Evolutionary conservation across 176 grass and related monocot genomes (phyloP).

Genomic region (Oryza glumipatula): DNA sequence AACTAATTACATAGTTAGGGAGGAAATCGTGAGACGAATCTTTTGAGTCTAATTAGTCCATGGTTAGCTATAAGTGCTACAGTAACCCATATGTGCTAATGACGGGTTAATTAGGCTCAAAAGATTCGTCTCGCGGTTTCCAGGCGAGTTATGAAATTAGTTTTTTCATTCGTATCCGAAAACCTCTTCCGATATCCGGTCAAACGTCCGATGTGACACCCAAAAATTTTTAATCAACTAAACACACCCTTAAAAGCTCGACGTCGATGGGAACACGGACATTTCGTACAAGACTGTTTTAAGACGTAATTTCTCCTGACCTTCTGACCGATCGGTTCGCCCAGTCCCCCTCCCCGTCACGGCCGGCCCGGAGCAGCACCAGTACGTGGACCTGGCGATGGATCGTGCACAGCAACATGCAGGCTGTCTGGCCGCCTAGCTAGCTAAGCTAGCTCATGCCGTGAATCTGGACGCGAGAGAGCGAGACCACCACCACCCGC

Average conservation of each 20-base stretch:
- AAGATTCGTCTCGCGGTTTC: too few species aligned
- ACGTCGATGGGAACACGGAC: neutral
- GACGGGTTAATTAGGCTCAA: too few species aligned
- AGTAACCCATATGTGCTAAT: too few species aligned
- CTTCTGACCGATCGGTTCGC: slow-evolving; percentile 9
- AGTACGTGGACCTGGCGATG: neutral
- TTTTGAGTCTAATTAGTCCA: too few species aligned
- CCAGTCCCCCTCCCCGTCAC: slow-evolving; percentile 19
- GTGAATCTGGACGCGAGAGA: neutral
- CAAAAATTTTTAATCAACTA: too few species aligned
- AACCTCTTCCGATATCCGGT: too few species aligned
- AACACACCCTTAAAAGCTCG: neutral
- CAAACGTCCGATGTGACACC: too few species aligned
- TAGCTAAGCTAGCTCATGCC: neutral
- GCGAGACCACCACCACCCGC: neutral
- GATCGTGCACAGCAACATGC: neutral
- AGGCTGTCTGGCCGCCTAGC: neutral
- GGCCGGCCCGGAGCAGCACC: neutral
- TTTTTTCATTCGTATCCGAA: too few species aligned
- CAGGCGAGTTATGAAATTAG: too few species aligned
- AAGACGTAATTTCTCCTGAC: neutral
- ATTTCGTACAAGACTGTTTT: neutral
- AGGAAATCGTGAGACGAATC: too few species aligned
- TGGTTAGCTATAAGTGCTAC: too few species aligned
- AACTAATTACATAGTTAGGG: too few species aligned